Base-by-base conservation (phyloP, 1,139 yeast genomes). In the Lodderomyces metapsilosis region DNA sequence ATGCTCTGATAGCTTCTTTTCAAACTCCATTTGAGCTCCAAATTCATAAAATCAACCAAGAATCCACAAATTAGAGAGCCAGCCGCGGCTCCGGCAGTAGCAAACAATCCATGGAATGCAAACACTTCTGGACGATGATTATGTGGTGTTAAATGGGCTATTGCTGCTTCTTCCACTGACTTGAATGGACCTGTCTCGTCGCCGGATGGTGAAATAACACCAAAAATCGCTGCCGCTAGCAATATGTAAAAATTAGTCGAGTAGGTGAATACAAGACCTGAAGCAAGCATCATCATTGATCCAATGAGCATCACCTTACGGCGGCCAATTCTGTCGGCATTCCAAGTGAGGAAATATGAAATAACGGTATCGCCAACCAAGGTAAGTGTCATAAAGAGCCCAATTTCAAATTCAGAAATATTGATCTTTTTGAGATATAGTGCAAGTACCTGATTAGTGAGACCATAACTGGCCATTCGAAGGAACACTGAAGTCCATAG, bases 131-230 rank as follows among this genome's bases (percentile, higher is more conserved):
- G 84, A 36, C 95, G 68, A 43, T 78, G 78, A 38, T 71, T 72
- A 38, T 73, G 73, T 0, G 84, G 80, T 0, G 95, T 84, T 51
- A 89, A 64, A 60, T 88, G 95, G 0, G 96, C 95, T 43, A 89
- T 70, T 23, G 87, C 76, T 0, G 95, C 85, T 57, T 89, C 96
- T 57, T 89, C 97, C 16, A 89, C 81, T 1, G 95, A 81, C 55
- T 87, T 84, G 62, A 89, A 89, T 0, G 97, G 97, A 0, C 97
- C 97, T 0, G 92, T 88, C 56, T 89, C 97, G 53, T 84, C 92
- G 12, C 96, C 96, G 30, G 91, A 81, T 1, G 96, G 95, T 1
- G 96, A 87, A 4, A 89, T 84, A 10, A 89, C 89, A 0, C 76
- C 78, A 8, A 71, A 37, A 5, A 69, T 64, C 3, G 77, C 78